Evolutionary conservation across 2,329 filamentous ascomycete genomes (phyloP).

Genomic region (Pestalotiopsis fici): DNA sequence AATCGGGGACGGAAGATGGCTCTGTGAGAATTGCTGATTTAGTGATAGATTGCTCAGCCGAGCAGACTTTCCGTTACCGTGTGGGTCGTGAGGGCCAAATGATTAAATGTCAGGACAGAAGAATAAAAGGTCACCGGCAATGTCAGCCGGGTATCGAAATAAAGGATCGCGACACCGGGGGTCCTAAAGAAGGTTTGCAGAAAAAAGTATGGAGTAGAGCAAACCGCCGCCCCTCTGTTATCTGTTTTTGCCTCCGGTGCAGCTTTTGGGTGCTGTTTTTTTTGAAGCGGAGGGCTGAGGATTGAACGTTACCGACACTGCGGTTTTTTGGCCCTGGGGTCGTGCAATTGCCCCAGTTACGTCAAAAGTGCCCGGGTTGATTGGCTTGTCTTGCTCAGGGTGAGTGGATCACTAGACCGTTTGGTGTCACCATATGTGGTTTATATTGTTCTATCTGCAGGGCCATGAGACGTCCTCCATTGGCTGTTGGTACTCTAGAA

Average conservation of each 20-base stretch:
- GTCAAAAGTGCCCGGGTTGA: not conserved
- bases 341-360: not conserved
- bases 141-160: not conserved
- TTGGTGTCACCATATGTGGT: not conserved
- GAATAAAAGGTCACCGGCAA: not conserved
- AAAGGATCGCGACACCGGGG: not conserved
- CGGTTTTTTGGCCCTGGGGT: not conserved
- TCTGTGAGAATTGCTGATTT: not conserved
- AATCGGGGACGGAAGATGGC: not conserved
- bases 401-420: not conserved
- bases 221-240: not conserved
- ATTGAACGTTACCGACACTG: not conserved
- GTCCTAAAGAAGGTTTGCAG: not conserved
- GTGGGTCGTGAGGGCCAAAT: too few relatives aligned
- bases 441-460: not conserved
- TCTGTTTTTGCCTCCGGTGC: not conserved
- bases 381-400: not conserved
- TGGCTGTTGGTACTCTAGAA: not conserved
- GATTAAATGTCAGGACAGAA: not conserved
- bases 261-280: not conserved
- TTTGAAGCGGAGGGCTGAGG: not conserved
- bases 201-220: not conserved
- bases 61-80: not conserved
- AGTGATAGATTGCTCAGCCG: not conserved
- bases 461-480: not conserved